Base-by-base conservation (phyloP, 2,329 filamentous ascomycete species). In the Byssothecium circinans region DNA sequence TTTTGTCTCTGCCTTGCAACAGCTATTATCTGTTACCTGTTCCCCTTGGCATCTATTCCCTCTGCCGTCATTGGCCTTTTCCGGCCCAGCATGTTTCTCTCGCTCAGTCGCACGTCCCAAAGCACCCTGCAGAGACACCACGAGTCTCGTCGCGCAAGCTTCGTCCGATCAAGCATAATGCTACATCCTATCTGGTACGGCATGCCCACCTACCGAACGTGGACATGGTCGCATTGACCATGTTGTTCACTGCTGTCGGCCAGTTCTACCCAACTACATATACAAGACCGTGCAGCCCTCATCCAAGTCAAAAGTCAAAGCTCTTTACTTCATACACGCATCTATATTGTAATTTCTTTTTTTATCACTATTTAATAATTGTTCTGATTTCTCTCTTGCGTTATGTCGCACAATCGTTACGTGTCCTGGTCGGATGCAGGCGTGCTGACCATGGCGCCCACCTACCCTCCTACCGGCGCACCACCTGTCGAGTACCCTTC, bases 401-500 rank as follows among this genome's bases (percentile, higher is more conserved):
- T 49, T 41, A 65, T 69, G 65, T 64, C 65, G 46, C 65, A 68
- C 61, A 58, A 60, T 56, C 61, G 57, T 49, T 67, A 66, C 47
- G 57, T 64, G 54, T 63, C 67, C 42, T 70, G 65, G 66, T 56
- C 65, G 42, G 57, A 67, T 48, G 56, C 54, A 42, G 58, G 61
- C 49, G 54, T 60, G 57, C 66, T 70, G 54, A 70, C 60, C 43
- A 62, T 67, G 60, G 58, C 61, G 66, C 63, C 68, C 62, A 59
- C 56, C 43, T 69, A 66, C 61, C 61, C 66, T 68, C 59, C 66
- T 53, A 42, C 60, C 59, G 62, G 58, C 61, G 50, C 61, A 35
- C 52, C 61, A 35, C 52, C 61, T 49, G 60, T 58, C 58, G 65
- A 68, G 52, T 67, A 69, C 45, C 61, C 65, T 49, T 67, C 68